Conservation (phyloP, 2,329 filamentous ascomycete genomes). For the Whalleya microplaca region DNA sequence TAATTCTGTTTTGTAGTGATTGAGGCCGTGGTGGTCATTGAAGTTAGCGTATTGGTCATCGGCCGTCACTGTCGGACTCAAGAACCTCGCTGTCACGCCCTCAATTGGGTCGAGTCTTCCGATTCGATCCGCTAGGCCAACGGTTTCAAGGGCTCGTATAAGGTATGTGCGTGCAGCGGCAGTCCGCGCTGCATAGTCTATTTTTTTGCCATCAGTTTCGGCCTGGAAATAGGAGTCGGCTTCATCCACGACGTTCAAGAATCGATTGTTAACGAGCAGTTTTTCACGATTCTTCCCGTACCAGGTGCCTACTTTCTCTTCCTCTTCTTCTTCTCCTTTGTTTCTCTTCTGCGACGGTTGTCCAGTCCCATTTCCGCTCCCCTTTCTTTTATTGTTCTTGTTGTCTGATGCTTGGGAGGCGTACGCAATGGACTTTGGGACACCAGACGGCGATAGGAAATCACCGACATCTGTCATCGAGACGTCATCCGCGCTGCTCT, state of each 20-base stretch:
- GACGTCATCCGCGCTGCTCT: background rate
- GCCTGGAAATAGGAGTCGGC: background rate
- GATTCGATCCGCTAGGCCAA: constrained; percentile 1
- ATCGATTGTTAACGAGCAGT: constrained; percentile 5
- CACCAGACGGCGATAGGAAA: background rate
- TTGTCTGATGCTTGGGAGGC: background rate
- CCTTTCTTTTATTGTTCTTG: background rate
- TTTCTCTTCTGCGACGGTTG: background rate
- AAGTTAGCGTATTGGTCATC: background rate
- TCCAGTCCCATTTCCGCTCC: background rate
- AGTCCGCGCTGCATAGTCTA: background rate
- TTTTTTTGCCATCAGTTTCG: background rate
- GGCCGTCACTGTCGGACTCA: background rate
- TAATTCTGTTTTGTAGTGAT: background rate
- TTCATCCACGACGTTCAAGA: background rate
- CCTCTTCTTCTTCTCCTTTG: background rate
- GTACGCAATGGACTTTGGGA: background rate
- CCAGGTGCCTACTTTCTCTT: background rate
- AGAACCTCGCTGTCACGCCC: background rate
- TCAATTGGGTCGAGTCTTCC: background rate
- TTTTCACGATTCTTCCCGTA: background rate
- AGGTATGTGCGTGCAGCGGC: background rate
- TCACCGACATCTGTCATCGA: background rate
- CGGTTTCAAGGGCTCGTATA: background rate
- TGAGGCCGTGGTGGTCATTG: background rate